A percentile compares a stretch with the other conserved stretches of the same genome.
These are phyloP conservation scores for Chrysanthemum makinoi DNA, from an alignment of 129 eudicot species.

Conservation along the genomic window DNA sequence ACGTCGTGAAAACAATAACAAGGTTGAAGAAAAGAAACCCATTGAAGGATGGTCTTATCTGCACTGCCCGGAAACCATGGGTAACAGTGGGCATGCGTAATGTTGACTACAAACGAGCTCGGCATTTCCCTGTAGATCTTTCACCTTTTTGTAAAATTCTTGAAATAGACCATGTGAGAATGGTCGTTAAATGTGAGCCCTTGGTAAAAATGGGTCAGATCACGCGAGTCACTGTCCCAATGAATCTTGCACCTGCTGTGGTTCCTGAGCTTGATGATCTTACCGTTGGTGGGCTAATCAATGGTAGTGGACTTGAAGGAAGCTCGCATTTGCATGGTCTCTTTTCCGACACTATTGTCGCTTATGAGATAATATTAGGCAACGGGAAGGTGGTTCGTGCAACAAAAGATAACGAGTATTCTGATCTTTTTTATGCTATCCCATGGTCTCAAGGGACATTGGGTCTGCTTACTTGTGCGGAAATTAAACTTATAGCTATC, in stretches of 20 bases:
- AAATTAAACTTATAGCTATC: slow-evolving; percentile 68
- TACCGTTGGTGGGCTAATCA: slow-evolving; percentile 81
- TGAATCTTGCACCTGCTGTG: slow-evolving; percentile 83
- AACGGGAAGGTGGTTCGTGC: slow-evolving; percentile 71
- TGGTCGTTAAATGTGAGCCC: slow-evolving; percentile 75
- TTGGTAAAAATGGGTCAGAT: slow-evolving; percentile 91
- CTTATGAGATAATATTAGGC: slow-evolving; percentile 74
- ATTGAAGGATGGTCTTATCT: slow-evolving; percentile 70
- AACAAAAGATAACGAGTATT: slow-evolving; percentile 76
- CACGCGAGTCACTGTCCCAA: slow-evolving; percentile 64
- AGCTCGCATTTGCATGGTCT: slow-evolving; percentile 89
- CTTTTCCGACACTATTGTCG: slow-evolving; percentile 79
- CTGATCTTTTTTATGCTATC: slow-evolving; percentile 75
- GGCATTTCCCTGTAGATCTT: slow-evolving; percentile 80
- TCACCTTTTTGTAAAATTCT: slow-evolving; percentile 67
- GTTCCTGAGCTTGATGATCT: slow-evolving; percentile 92
- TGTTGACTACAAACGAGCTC: slow-evolving; percentile 84
- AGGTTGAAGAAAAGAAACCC: slow-evolving; percentile 71
- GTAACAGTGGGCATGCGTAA: slow-evolving; percentile 90
- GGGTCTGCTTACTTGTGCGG: slow-evolving; percentile 77
- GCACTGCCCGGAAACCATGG: slow-evolving; percentile 84
- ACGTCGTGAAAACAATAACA: slow-evolving; percentile 57
- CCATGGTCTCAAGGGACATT: slow-evolving; percentile 98
- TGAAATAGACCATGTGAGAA: slow-evolving; percentile 56
- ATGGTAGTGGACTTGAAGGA: slow-evolving; percentile 88